Percentiles rank a stretch among this genome's conserved stretches.
Conservation (phyloP, 2,329 filamentous ascomycete species). For the Sclerotinia minor region DNA sequence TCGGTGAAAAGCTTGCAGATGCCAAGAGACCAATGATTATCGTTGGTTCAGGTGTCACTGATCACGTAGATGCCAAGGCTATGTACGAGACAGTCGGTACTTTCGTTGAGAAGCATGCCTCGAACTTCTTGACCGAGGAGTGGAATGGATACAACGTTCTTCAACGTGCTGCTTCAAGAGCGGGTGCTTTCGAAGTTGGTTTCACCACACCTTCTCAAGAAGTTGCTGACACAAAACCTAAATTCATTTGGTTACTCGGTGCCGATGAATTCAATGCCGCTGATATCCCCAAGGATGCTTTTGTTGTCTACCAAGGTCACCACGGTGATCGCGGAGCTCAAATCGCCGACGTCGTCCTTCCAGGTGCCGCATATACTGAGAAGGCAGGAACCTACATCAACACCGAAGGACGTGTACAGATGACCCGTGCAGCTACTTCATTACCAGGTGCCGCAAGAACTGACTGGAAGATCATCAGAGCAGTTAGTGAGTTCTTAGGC, state of each 20-base stretch:
- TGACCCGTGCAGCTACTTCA: slow-evolving; percentile 85
- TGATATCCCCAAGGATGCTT: slow-evolving; percentile 93
- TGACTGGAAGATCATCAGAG: slow-evolving; percentile 99
- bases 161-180: slow-evolving; percentile 87
- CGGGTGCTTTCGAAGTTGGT: slow-evolving; percentile 92
- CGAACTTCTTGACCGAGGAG: slow-evolving; percentile 82
- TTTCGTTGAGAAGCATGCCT: slow-evolving; percentile 91
- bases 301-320: slow-evolving; percentile 97
- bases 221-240: slow-evolving; percentile 82
- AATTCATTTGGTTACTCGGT: slow-evolving; percentile 95
- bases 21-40: slow-evolving; percentile 97
- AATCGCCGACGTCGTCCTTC: slow-evolving; percentile 89
- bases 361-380: slow-evolving; percentile 94
- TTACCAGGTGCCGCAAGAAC: slow-evolving; percentile 87
- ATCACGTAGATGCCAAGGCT: slow-evolving; percentile 87
- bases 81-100: slow-evolving; percentile 88
- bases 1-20: slow-evolving; percentile 86
- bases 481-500: slow-evolving; percentile 86
- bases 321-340: slow-evolving; percentile 93
- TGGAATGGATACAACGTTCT: slow-evolving; percentile 99
- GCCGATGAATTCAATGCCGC: slow-evolving; percentile 85
- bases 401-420: slow-evolving; percentile 94
- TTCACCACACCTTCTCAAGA: slow-evolving; percentile 82
- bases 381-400: slow-evolving; percentile 96
- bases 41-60: slow-evolving; percentile 86